Conservation (phyloP, 306 rosid species). For the Quercus wislizeni region DNA sequence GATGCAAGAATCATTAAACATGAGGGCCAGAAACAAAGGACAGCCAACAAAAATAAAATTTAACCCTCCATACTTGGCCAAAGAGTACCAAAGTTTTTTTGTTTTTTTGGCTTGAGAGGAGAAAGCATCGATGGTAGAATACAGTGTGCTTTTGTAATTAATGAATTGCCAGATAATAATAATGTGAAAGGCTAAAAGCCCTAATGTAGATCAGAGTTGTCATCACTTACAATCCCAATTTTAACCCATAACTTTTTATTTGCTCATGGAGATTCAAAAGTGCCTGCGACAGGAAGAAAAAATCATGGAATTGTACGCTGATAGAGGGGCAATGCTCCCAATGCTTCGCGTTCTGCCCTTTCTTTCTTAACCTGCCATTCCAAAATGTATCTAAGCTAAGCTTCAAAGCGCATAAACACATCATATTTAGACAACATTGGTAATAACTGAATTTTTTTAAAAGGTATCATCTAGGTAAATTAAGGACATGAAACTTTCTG, state of each 20-base stretch:
- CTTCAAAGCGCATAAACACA: too few species aligned
- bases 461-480: too few species aligned
- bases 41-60: not conserved
- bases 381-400: too few species aligned
- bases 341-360: not conserved
- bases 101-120: not conserved
- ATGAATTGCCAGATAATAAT: not conserved
- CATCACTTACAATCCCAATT: not conserved
- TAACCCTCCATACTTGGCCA: not conserved
- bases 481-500: too few species aligned
- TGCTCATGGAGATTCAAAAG: not conserved
- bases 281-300: not conserved
- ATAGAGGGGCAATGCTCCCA: constrained; percentile 4
- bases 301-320: constrained; percentile 4
- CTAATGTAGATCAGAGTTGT: not conserved
- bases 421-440: too few species aligned
- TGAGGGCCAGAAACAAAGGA: not conserved
- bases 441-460: too few species aligned
- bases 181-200: not conserved
- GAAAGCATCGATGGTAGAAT: not conserved
- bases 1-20: too few species aligned
- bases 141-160: not conserved
- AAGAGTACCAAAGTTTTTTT: not conserved
- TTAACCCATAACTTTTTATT: not conserved
- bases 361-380: constrained; percentile 1